A percentile compares a stretch with the other conserved stretches of the same genome.
Conservation (phyloP, 1,139 yeast species). For the Candida albicans region DNA sequence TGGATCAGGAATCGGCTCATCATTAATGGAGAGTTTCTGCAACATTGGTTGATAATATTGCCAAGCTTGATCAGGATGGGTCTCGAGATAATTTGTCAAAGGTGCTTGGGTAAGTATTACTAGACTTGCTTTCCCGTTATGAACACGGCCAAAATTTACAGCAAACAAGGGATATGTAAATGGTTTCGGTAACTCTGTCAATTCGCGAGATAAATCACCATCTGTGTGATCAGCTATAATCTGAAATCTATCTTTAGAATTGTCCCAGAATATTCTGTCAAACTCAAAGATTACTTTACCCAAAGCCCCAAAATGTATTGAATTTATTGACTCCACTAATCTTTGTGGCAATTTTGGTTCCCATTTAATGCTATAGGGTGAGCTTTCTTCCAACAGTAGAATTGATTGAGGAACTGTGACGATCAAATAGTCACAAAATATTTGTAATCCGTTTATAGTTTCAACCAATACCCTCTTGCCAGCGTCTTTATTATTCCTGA, state of each 20-base stretch:
- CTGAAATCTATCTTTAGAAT: conserved; percentile 50
- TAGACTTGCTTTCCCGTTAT: conserved; percentile 33
- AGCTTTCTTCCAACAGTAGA: conserved; percentile 39
- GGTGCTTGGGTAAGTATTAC: conserved; percentile 69
- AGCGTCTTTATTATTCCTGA: conserved; percentile 18
- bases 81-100: conserved; percentile 53
- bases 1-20: conserved; percentile 41
- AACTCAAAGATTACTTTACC: conserved; percentile 82
- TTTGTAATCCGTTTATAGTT: conserved; percentile 18
- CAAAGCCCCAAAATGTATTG: conserved; percentile 65
- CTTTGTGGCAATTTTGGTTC: conserved; percentile 54
- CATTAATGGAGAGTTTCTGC: conserved; percentile 21
- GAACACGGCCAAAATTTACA: conserved; percentile 32
- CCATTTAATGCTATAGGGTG: conserved; percentile 53
- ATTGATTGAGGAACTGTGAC: conserved; percentile 79
- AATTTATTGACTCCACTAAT: conserved; percentile 45
- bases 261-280: conserved; percentile 66
- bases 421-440: conserved; percentile 52
- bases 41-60: conserved; percentile 39
- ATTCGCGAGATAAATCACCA: conserved; percentile 17
- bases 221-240: conserved; percentile 35
- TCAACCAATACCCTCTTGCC: conserved; percentile 20
- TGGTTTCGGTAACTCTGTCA: conserved; percentile 23
- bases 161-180: conserved; percentile 32
- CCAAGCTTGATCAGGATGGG: conserved; percentile 42